Evolutionary conservation across 164 flowering plant species (phyloP).

Genomic region (Umbellularia californica): DNA sequence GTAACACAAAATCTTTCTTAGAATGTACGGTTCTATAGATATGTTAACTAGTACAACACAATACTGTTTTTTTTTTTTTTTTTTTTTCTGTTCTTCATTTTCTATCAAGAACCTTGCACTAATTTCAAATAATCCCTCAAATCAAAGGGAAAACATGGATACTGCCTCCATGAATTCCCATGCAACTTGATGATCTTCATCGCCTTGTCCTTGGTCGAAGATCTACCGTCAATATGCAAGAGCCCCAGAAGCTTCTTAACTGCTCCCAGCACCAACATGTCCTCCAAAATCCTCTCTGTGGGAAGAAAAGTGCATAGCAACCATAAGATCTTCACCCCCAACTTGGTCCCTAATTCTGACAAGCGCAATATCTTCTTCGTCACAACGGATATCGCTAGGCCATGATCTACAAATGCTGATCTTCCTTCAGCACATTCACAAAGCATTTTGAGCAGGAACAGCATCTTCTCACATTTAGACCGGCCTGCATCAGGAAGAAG

Average conservation of each 20-base stretch:
- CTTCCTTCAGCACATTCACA: slow-evolving; percentile 71
- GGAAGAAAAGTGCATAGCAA: slow-evolving; percentile 34
- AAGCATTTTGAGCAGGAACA: slow-evolving; percentile 41
- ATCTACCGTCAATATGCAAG: slow-evolving; percentile 36
- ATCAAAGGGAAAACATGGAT: slow-evolving; percentile 55
- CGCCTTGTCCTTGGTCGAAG: slow-evolving; percentile 47
- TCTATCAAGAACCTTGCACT: neutral
- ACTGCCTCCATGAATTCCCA: slow-evolving; percentile 44
- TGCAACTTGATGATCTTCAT: slow-evolving; percentile 53
- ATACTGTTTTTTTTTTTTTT: too few species aligned
- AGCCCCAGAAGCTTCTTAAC: slow-evolving; percentile 52
- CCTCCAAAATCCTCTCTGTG: slow-evolving; percentile 49
- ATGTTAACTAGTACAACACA: too few species aligned
- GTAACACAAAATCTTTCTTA: too few species aligned
- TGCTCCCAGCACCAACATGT: slow-evolving; percentile 52
- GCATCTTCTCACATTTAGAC: slow-evolving; percentile 49
- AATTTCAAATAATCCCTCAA: slow-evolving; percentile 42
- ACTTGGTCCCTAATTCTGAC: slow-evolving; percentile 38
- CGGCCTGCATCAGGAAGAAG: slow-evolving; percentile 50
- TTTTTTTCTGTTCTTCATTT: neutral
- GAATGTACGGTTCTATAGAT: too few species aligned
- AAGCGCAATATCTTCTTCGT: slow-evolving; percentile 49
- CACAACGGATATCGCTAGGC: slow-evolving; percentile 43
- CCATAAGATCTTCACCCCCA: slow-evolving; percentile 57
- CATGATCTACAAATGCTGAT: slow-evolving; percentile 55